Base-by-base conservation (phyloP, 1,139 yeast species). In the Blastobotrys indianensis region DNA sequence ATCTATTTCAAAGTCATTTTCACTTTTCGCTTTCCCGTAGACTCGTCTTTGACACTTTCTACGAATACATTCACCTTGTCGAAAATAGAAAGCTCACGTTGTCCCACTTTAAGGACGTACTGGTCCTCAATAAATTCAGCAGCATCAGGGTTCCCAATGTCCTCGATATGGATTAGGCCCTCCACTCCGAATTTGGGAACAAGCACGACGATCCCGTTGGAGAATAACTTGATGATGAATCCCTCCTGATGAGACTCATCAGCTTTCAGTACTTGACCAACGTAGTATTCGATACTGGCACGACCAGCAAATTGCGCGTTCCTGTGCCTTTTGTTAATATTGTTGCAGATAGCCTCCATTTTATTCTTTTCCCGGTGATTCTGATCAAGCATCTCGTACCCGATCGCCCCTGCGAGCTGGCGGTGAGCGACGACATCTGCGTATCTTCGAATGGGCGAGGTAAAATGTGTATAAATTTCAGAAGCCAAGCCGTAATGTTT, bases 261-360 rank as follows among this genome's bases (percentile, higher is more conserved):
- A 48, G 72, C 73, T 64, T 88, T 85, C 84, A 94, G 84, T 32
- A 90, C 97, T 69, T 94, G 98, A 11, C 98, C 98, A 39, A 94
- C 98, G 60, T 87, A 92, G 66, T 92, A 94, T 64, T 94, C 98
- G 54, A 94, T 87, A 64, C 95, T 85, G 31, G 98, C 96, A 61
- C 99, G 78, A 32, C 98, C 98, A 2, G 98, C 99, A 74, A 92
- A 86, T 68, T 94, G 99, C 0, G 98, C 98, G 65, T 92, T 94
- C 66, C 98, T 80, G 65, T 94, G 99, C 58, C 97, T 83, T 59
- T 76, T 82, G 69, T 94, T 94, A 61, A 94, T 90, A 61, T 92
- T 94, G 58, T 80, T 79, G 55, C 94, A 92, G 51, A 94, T 81
- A 54, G 80, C 67, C 56, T 92, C 97, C 94, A 94, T 86, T 68